These are phyloP conservation scores for Sistotremastrum niveocremeum DNA, from an alignment of 768 basidiomycete species.

Conservation along the genomic window DNA sequence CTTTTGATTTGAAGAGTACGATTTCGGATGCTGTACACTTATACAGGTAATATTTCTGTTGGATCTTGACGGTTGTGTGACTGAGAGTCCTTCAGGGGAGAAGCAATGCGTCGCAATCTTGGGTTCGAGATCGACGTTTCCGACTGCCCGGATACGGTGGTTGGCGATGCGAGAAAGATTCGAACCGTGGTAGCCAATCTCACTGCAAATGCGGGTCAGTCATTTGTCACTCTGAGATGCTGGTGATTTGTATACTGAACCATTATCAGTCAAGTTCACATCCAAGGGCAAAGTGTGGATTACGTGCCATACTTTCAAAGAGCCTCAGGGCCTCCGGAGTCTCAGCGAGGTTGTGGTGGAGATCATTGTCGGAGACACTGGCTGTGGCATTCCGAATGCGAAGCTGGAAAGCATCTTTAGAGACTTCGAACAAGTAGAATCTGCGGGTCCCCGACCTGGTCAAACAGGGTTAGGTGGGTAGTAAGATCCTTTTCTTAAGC, in stretches of 20 bases:
- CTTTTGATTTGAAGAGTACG: conserved; percentile 48
- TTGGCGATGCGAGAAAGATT: conserved; percentile 65
- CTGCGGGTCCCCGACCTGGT: conserved; percentile 24
- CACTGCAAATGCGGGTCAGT: conserved; percentile 58
- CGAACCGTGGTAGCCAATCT: conserved; percentile 66
- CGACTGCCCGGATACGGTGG: conserved; percentile 40
- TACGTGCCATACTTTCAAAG: conserved; percentile 35
- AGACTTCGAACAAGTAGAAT: conserved; percentile 68
- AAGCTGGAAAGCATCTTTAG: conserved; percentile 68
- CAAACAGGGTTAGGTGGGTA: conserved; percentile 32
- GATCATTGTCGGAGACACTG: conserved; percentile 59
- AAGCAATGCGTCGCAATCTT: conserved; percentile 49
- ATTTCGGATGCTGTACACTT: conserved; percentile 50
- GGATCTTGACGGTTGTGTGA: background rate
- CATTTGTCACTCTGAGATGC: background rate
- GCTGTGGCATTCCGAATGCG: conserved; percentile 49
- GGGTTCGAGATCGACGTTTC: conserved; percentile 43
- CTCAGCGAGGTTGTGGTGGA: conserved; percentile 43
- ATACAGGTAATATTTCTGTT: conserved; percentile 23
- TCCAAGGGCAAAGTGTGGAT: conserved; percentile 44
- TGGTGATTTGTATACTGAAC: background rate
- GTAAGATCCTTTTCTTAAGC: background rate
- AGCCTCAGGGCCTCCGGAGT: conserved; percentile 36
- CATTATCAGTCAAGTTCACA: conserved; percentile 56
- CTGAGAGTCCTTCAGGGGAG: conserved; percentile 22